Evolutionary conservation across 148 eudicot genomes (phyloP).

Genomic region (Selenicereus undatus): DNA sequence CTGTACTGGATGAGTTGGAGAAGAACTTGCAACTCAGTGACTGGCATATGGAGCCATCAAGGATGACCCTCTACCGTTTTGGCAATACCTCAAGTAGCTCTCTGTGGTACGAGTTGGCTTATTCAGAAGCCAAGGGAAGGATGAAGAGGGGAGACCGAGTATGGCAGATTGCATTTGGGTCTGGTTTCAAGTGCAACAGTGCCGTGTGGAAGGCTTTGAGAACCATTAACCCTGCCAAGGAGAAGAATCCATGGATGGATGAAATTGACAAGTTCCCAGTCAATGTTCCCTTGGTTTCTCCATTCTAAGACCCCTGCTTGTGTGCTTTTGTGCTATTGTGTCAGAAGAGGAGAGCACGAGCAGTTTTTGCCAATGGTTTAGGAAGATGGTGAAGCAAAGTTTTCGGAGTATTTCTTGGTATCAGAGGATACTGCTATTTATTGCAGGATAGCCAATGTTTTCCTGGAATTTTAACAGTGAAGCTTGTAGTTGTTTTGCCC

Average conservation of each 20-base stretch:
- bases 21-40: conserved; percentile 12
- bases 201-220: conserved; percentile 17
- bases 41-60: conserved; percentile 19
- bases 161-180: conserved; percentile 21
- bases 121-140: conserved; percentile 14
- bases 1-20: conserved; percentile 14
- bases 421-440: neutral
- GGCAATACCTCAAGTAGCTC: conserved; percentile 20
- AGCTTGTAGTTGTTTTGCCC: conserved; percentile 9
- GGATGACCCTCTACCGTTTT: conserved; percentile 20
- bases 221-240: conserved; percentile 2
- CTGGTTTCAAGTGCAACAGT: conserved; percentile 21
- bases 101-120: conserved; percentile 15
- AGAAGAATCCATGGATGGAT: conserved; percentile 20
- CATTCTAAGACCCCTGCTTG: neutral
- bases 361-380: neutral
- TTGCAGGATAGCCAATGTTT: conserved; percentile 12
- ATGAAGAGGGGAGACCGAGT: conserved; percentile 11
- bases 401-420: neutral
- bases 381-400: conserved; percentile 11
- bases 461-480: conserved; percentile 12
- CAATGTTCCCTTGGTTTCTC: conserved; percentile 3
- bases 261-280: conserved; percentile 9
- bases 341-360: neutral
- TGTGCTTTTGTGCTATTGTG: neutral